Conservation (phyloP, 495 filamentous ascomycete species). For the Venustampulla echinocandica region DNA sequence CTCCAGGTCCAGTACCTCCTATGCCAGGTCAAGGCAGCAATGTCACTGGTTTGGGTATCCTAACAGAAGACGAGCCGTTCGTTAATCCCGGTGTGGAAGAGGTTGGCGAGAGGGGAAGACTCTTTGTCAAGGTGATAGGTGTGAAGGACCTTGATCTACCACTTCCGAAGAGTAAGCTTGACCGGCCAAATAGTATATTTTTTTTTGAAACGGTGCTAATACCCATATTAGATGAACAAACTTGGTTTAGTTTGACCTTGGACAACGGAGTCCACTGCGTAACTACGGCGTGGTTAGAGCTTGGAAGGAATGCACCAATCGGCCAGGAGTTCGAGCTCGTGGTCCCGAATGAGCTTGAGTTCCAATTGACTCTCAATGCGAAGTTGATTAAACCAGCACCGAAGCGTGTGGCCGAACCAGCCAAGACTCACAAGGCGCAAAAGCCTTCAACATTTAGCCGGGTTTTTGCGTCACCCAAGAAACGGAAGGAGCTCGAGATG, state of each 20-base stretch:
- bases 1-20: slow-evolving; percentile 61
- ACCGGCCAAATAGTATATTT: not conserved
- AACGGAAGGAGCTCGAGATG: slow-evolving; percentile 85
- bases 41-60: slow-evolving; percentile 47
- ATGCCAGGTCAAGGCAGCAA: slow-evolving; percentile 84
- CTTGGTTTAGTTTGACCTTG: slow-evolving; percentile 86
- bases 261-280: slow-evolving; percentile 98
- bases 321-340: slow-evolving; percentile 98
- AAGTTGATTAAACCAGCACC: slow-evolving; percentile 76
- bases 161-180: slow-evolving; percentile 69
- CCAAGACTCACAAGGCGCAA: slow-evolving; percentile 45
- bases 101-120: slow-evolving; percentile 76
- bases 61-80: slow-evolving; percentile 46
- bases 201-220: slow-evolving; percentile 23
- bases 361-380: slow-evolving; percentile 91
- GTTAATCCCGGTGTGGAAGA: slow-evolving; percentile 55
- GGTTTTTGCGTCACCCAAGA: slow-evolving; percentile 88
- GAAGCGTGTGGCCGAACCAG: slow-evolving; percentile 41
- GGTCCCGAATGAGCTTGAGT: slow-evolving; percentile 92
- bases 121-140: slow-evolving; percentile 96
- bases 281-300: slow-evolving; percentile 88
- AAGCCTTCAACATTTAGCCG: slow-evolving; percentile 83
- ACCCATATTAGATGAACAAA: slow-evolving; percentile 47
- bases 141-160: slow-evolving; percentile 92
- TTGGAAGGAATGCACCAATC: slow-evolving; percentile 88